Evolutionary conservation across 768 basidiomycete species (phyloP), one percentile per base, ranked within the genome.

Genomic region (Auriscalpium vulgare): DNA sequence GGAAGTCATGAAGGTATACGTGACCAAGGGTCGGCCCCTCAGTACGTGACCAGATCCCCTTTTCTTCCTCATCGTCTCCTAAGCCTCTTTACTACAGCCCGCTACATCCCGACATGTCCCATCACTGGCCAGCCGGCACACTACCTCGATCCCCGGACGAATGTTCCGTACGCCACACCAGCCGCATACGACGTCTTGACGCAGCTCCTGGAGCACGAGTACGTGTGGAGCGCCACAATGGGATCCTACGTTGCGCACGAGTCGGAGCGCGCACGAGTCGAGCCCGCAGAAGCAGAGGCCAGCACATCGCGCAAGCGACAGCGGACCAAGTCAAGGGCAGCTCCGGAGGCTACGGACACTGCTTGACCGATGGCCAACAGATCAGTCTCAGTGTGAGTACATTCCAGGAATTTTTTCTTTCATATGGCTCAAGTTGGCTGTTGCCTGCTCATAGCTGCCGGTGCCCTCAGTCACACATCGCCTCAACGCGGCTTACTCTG

Each of bases 131-230:
- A 76, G 45, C 74, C 77, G 4, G 93, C 92, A 0, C 78, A 72
- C 47, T 97, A 97, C 65, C 66, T 81, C 40, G 92, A 97, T 67
- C 93, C 94, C 1, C 73, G 80, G 44, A 86, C 87, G 0, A 83
- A 83, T 10, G 83, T 88, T 7, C 92, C 91, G 0, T 97, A 83
- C 68, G 87, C 91, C 2, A 80, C 86, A 55, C 66, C 78, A 13
- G 70, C 71, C 19, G 91, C 87, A 10, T 97, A 82, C 66, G 68
- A 78, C 46, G 75, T 77, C 8, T 74, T 95, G 50, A 82, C 82
- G 34, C 73, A 70, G 37, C 59, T 93, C 4, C 66, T 92, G 40
- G 70, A 71, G 4, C 85, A 92, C 60, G 81, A 85, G 49, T 92
- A 82, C 66, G 73, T 81, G 7, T 97, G 91, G 89, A 71, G 66